A percentile compares a stretch with the other conserved stretches of the same genome.
These are phyloP conservation scores for Imleria badia DNA, from an alignment of 768 basidiomycete species.

Conservation along the genomic window DNA sequence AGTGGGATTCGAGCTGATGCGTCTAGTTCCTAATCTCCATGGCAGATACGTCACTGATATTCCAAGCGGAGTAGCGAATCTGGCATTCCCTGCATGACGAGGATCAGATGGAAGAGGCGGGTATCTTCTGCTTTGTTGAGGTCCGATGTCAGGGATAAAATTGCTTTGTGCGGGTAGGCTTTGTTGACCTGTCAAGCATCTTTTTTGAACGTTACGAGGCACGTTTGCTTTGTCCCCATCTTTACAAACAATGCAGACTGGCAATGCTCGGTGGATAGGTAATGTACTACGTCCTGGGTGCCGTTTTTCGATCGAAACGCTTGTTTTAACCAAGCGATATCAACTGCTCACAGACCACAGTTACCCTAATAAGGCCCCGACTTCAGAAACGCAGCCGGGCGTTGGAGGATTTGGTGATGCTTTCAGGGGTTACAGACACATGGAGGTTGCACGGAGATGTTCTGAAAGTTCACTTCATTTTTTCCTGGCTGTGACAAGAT, in stretches of 20 bases:
- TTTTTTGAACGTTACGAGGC: not conserved
- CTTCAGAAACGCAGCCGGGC: too few relatives aligned
- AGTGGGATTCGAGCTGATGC: not conserved
- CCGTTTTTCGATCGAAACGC: too few relatives aligned
- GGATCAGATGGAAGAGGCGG: not conserved
- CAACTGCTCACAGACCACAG: not conserved
- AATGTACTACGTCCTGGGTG: too few relatives aligned
- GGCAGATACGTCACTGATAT: not conserved
- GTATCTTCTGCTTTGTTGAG: constrained; percentile 17
- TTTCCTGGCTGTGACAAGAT: not conserved
- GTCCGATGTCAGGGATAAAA: constrained; percentile 12
- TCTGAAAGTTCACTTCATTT: too few relatives aligned
- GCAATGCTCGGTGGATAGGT: not conserved
- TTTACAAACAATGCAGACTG: constrained; percentile 5
- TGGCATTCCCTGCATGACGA: not conserved
- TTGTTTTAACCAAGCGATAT: not conserved
- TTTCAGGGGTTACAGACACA: too few relatives aligned
- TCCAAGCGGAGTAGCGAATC: not conserved
- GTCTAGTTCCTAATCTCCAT: not conserved
- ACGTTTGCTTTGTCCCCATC: constrained; percentile 9
- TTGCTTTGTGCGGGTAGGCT: constrained; percentile 12
- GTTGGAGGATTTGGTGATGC: too few relatives aligned
- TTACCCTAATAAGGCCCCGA: too few relatives aligned
- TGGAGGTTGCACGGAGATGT: too few relatives aligned
- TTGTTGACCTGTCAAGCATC: not conserved